Base-by-base conservation (phyloP, 148 eudicot genomes). In the Chenopodium formosanum region DNA sequence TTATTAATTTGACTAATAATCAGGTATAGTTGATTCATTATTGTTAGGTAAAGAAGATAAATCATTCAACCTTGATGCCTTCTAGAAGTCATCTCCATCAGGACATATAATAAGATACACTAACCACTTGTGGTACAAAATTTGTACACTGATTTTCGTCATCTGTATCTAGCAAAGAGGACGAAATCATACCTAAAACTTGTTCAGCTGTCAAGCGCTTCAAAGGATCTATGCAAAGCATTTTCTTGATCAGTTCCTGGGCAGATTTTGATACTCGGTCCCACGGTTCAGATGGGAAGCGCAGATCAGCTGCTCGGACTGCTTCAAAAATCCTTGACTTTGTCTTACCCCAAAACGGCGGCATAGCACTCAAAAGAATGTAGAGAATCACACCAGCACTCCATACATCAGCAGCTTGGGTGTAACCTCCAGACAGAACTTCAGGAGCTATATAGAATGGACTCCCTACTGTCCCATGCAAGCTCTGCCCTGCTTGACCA, bases 361-460 rank as follows among this genome's bases (percentile, higher is more conserved):
- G 97, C 84, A 86, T 88, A 84, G 97, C 97, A 81, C 97, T 89
- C 60, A 94, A 87, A 85, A 94, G 97, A 80, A 94, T 93, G 84
- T 94, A 94, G 64, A 94, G 95, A 81, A 94, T 93, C 37, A 94
- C 98, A 44, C 98, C 98, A 9, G 97, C 92, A 82, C 98, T 94
- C 98, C 98, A 94, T 19, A 93, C 92, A 79, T 94, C 98, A 47
- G 97, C 98, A 22, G 94, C 91, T 80, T 93, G 88, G 47, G 92
- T 90, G 86, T 94, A 94, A 53, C 97, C 94, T 50, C 98, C 94
- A 0, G 88, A 84, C 67, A 94, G 85, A 63, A 94, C 98, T 91
- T 94, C 98, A 5, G 98, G 98, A 70, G 98, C 98, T 79, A 94
- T 93, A 86, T 94, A 94, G 77, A 93, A 94, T 29, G 98, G 97